Percentiles rank a stretch among this genome's conserved stretches.
These are phyloP conservation scores for Fusarium pininemorale DNA, from an alignment of 2,329 filamentous ascomycete genomes.

Conservation along the genomic window DNA sequence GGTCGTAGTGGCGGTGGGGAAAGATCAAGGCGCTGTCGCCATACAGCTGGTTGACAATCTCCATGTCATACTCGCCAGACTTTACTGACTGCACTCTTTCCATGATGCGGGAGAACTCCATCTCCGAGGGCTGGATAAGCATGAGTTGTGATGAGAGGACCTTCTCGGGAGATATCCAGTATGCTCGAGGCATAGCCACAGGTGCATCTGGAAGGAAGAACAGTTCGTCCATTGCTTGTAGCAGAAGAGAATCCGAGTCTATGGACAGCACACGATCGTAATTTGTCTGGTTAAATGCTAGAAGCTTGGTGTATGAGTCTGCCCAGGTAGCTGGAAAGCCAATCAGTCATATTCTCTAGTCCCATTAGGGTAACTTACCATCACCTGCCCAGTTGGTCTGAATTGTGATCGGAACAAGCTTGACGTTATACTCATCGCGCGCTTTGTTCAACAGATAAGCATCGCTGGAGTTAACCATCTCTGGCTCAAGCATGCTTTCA, in stretches of 20 bases:
- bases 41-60: constrained; percentile 72
- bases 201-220: constrained; percentile 70
- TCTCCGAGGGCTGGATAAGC: constrained; percentile 64
- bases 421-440: constrained; percentile 55
- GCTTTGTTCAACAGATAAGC: constrained; percentile 52
- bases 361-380: constrained; percentile 38
- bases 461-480: constrained; percentile 39
- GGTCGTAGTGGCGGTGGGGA: constrained; percentile 69
- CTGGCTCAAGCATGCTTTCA: constrained; percentile 46
- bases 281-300: constrained; percentile 73
- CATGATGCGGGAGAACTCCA: constrained; percentile 56
- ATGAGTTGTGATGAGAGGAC: constrained; percentile 67
- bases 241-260: constrained; percentile 70
- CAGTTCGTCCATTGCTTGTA: constrained; percentile 73
- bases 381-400: constrained; percentile 48
- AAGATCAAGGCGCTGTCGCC: constrained; percentile 66
- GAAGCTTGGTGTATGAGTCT: constrained; percentile 72
- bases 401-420: constrained; percentile 52
- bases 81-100: constrained; percentile 37
- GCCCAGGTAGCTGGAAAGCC: constrained; percentile 63
- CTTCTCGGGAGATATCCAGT: constrained; percentile 69
- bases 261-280: constrained; percentile 61
- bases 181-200: constrained; percentile 75
- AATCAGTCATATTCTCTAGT: background rate
- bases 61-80: constrained; percentile 67